Percentiles rank a stretch among this genome's conserved stretches.
Conservation (phyloP, 495 filamentous ascomycete genomes). For the Daldinia bambusicola region DNA sequence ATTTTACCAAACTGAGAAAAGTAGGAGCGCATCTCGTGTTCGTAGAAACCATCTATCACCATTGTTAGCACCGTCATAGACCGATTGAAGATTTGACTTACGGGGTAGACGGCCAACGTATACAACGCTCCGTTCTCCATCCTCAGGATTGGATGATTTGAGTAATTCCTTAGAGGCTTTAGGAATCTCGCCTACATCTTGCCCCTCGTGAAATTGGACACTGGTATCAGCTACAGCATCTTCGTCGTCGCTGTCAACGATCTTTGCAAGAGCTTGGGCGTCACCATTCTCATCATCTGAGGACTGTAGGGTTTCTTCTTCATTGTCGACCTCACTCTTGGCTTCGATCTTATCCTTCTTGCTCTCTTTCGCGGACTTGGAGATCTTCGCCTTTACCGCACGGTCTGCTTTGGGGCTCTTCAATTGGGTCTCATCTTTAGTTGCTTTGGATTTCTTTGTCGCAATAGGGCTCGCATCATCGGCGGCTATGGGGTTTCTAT, state of each 20-base stretch:
- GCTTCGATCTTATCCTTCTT: slow-evolving; percentile 46
- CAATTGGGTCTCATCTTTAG: slow-evolving; percentile 37
- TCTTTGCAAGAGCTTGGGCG: slow-evolving; percentile 70
- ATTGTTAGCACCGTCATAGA: slow-evolving; percentile 40
- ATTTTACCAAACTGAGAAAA: slow-evolving; percentile 96
- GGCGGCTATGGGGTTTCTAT: slow-evolving; percentile 37
- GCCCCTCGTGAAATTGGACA: slow-evolving; percentile 58
- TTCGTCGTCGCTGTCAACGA: slow-evolving; percentile 84
- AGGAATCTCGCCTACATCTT: slow-evolving; percentile 69
- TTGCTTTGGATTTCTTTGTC: slow-evolving; percentile 49
- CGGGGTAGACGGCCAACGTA: slow-evolving; percentile 90
- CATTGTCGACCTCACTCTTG: slow-evolving; percentile 40
- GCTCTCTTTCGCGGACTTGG: slow-evolving; percentile 37
- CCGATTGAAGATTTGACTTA: slow-evolving; percentile 16
- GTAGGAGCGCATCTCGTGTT: slow-evolving; percentile 92
- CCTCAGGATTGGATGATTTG: slow-evolving; percentile 56
- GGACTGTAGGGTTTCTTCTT: slow-evolving; percentile 45
- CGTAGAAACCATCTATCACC: slow-evolving; percentile 81
- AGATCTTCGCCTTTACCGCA: slow-evolving; percentile 44
- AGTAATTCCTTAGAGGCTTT: slow-evolving; percentile 71
- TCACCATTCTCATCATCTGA: slow-evolving; percentile 55
- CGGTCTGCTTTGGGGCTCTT: slow-evolving; percentile 48
- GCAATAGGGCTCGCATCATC: slow-evolving; percentile 57
- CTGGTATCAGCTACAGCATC: slow-evolving; percentile 64
- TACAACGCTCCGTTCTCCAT: slow-evolving; percentile 76